Percentiles rank a stretch among this genome's conserved stretches.
phyloP scores from a whole-genome alignment of 2,329 filamentous ascomycete species.

The Scedosporium dehoogii region DNA sequence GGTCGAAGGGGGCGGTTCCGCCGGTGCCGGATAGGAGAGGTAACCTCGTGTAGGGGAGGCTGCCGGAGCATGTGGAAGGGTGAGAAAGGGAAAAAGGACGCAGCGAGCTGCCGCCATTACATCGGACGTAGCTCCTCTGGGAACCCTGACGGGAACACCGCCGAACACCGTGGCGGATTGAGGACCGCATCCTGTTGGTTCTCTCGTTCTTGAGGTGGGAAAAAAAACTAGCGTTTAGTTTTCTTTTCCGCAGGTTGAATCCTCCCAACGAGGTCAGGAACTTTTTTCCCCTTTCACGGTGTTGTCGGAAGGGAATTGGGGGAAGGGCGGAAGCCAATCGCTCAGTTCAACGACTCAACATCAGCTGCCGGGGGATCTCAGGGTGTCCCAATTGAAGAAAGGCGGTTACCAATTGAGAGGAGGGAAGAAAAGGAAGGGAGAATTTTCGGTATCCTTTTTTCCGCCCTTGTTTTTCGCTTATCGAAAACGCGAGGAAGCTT shows the following conservation, averaged over 20 bases:
- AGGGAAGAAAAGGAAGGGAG: constrained; percentile 1
- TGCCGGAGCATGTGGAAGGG: not conserved
- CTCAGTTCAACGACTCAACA: too few species aligned
- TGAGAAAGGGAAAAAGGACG: not conserved
- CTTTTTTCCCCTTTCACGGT: not conserved
- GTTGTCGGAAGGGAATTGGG: not conserved
- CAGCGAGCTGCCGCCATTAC: not conserved
- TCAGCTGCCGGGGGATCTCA: too few species aligned
- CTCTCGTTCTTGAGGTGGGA: not conserved
- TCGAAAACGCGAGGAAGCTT: not conserved
- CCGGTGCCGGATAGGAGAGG: not conserved
- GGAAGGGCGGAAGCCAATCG: not conserved
- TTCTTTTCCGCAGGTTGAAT: not conserved
- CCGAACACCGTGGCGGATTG: not conserved
- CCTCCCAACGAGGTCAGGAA: not conserved
- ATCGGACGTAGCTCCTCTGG: not conserved
- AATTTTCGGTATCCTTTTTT: not conserved
- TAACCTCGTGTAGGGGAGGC: constrained; percentile 1
- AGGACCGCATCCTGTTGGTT: not conserved
- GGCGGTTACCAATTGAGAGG: not conserved
- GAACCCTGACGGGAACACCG: not conserved
- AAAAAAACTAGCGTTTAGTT: not conserved
- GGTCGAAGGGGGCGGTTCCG: not conserved
- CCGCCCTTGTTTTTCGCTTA: not conserved
- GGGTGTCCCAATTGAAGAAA: too few species aligned